phyloP scores from a whole-genome alignment of 2,329 filamentous ascomycete genomes.

The Zymoseptoria brevis region DNA sequence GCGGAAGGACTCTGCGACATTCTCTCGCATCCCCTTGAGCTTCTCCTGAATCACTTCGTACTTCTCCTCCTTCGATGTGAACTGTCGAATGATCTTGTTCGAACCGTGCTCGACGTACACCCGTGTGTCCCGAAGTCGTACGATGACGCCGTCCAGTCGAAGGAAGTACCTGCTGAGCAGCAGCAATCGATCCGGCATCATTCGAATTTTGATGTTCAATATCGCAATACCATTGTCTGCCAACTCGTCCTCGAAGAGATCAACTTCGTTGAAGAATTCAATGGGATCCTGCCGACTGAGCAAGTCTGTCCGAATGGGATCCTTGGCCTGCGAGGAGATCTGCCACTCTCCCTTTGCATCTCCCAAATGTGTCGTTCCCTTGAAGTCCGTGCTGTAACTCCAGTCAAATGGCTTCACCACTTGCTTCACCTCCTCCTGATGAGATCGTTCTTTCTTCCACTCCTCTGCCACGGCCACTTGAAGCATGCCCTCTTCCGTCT shows the following conservation, averaged over 20 bases:
- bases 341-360: slow-evolving; percentile 16
- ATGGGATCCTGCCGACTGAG: slow-evolving; percentile 88
- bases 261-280: slow-evolving; percentile 67
- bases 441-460: slow-evolving; percentile 70
- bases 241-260: slow-evolving; percentile 80
- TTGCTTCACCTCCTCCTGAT: slow-evolving; percentile 78
- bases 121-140: slow-evolving; percentile 80
- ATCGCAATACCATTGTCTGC: slow-evolving; percentile 95
- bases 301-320: slow-evolving; percentile 72
- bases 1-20: slow-evolving; percentile 66
- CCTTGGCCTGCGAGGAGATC: slow-evolving; percentile 30
- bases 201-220: slow-evolving; percentile 80
- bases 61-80: slow-evolving; percentile 74
- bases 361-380: slow-evolving; percentile 51
- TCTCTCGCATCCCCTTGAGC: slow-evolving; percentile 54
- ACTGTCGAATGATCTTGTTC: slow-evolving; percentile 76
- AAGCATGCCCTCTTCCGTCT: slow-evolving; percentile 83
- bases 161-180: slow-evolving; percentile 83
- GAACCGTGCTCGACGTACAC: slow-evolving; percentile 83
- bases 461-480: slow-evolving; percentile 87
- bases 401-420: slow-evolving; percentile 96
- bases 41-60: slow-evolving; percentile 65
- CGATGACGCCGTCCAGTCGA: slow-evolving; percentile 81
- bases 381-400: slow-evolving; percentile 89
- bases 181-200: slow-evolving; percentile 83